Base-by-base conservation (phyloP, 2,329 filamentous ascomycete genomes). In the Leptographium radiaticola region DNA sequence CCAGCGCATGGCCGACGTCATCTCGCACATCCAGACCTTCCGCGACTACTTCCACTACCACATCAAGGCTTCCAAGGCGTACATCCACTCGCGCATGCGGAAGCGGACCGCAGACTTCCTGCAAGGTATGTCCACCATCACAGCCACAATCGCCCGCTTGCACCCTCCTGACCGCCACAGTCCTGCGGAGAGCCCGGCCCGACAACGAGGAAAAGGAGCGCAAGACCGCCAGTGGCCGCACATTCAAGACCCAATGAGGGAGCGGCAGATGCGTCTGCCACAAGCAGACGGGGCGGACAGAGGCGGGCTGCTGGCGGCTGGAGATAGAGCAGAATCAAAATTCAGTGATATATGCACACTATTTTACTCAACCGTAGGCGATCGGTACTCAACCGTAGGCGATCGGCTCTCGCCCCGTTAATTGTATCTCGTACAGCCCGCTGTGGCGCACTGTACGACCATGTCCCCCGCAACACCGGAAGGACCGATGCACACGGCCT, bases 31-130 rank as follows among this genome's bases (percentile, higher is more conserved):
- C 64, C 94, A 99, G 72, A 99, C 93, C 15, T 98, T 98, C 87
- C 87, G 93, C 61, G 93, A 98, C 67, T 98, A 98, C 71, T 98
- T 99, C 77, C 93, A 99, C 71, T 99, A 99, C 70, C 93, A 98
- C 71, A 98, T 98, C 73, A 98, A 98, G 74, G 94, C 93, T 34
- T 96, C 90, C 58, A 98, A 98, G 77, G 93, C 94, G 52, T 98
- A 96, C 66, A 98, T 98, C 60, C 93, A 98, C 77, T 94, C 90
- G 38, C 83, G 94, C 65, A 98, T 98, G 93, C 84, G 93, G 67
- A 88, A 91, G 75, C 83, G 93, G 68, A 98, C 94, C 11, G 93
- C 93, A 50, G 94, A 98, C 69, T 98, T 98, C 75, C 81, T 98
- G 55, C 94, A 98, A 80, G 88, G 89, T 91, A 75, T 18, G 51